These are phyloP conservation scores for Vitis labrusca DNA, from an alignment of 164 flowering plant species.

Conservation along the genomic window DNA sequence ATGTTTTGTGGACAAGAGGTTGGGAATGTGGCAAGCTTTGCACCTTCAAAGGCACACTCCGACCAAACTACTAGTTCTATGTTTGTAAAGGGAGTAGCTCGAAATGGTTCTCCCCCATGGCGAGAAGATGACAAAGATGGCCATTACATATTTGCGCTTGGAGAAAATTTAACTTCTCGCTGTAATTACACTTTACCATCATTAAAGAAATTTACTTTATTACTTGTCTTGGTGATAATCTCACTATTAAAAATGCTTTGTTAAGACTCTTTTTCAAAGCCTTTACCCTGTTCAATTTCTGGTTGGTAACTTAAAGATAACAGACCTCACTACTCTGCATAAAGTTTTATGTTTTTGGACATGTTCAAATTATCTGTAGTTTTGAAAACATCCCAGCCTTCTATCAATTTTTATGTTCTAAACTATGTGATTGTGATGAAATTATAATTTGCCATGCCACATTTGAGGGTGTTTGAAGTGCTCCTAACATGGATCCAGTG, in stretches of 20 bases:
- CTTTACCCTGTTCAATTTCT: background rate
- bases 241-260: background rate
- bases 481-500: too few relatives aligned
- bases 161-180: constrained; percentile 99
- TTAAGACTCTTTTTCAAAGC: background rate
- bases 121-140: constrained; percentile 99
- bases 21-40: constrained; percentile 71
- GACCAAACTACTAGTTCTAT: constrained; percentile 55
- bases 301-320: too few relatives aligned
- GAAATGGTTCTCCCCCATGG: constrained; percentile 95
- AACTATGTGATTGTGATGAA: too few relatives aligned
- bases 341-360: too few relatives aligned
- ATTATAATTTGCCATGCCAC: too few relatives aligned
- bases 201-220: constrained; percentile 16
- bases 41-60: constrained; percentile 53
- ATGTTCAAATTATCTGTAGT: too few relatives aligned
- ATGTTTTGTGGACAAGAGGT: constrained; percentile 84
- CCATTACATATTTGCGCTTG: constrained; percentile 95
- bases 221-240: background rate
- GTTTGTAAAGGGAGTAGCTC: constrained; percentile 63
- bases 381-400: too few relatives aligned
- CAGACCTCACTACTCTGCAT: too few relatives aligned
- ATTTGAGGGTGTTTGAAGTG: too few relatives aligned
- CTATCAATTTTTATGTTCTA: too few relatives aligned
- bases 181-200: constrained; percentile 82